These are phyloP conservation scores for Turritis glabra DNA, from an alignment of 345 rosid species.

Conservation along the genomic window DNA sequence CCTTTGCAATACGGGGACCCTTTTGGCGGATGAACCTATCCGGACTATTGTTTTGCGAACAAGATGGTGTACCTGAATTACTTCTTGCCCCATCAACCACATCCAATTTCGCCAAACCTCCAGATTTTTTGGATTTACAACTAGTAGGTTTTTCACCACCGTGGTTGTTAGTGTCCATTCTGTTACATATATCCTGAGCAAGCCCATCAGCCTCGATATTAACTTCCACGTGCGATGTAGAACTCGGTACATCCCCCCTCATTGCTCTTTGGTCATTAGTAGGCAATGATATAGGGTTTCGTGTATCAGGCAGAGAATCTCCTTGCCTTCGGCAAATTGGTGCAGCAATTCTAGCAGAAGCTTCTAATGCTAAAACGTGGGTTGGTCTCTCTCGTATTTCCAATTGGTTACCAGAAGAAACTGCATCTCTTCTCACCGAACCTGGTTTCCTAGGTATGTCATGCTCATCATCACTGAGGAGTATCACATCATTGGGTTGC, in stretches of 20 bases:
- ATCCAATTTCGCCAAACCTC: slow-evolving; percentile 42
- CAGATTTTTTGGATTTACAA: slow-evolving; percentile 50
- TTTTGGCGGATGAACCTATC: slow-evolving; percentile 78
- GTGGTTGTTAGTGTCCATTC: slow-evolving; percentile 31
- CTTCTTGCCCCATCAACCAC: slow-evolving; percentile 45
- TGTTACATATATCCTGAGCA: slow-evolving; percentile 39
- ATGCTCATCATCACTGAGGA: slow-evolving; percentile 81
- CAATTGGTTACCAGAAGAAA: slow-evolving; percentile 22
- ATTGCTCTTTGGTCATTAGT: slow-evolving; percentile 39
- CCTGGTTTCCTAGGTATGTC: slow-evolving; percentile 51
- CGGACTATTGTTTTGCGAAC: slow-evolving; percentile 64
- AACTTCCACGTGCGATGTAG: slow-evolving; percentile 39
- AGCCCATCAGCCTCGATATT: slow-evolving; percentile 38
- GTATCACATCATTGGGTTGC: slow-evolving; percentile 52
- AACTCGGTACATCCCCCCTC: slow-evolving; percentile 34
- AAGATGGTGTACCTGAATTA: slow-evolving; percentile 51
- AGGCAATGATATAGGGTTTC: slow-evolving; percentile 38
- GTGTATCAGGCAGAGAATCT: slow-evolving; percentile 41
- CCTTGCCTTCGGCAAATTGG: slow-evolving; percentile 36
- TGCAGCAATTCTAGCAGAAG: slow-evolving; percentile 19
- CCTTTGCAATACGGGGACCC: slow-evolving; percentile 99
- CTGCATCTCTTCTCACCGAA: slow-evolving; percentile 36
- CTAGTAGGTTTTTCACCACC: slow-evolving; percentile 36
- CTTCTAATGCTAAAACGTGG: slow-evolving; percentile 40
- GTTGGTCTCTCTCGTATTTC: slow-evolving; percentile 19